Base-by-base conservation (phyloP, 2,329 filamentous ascomycete species). In the Trichoderma brevicompactum region DNA sequence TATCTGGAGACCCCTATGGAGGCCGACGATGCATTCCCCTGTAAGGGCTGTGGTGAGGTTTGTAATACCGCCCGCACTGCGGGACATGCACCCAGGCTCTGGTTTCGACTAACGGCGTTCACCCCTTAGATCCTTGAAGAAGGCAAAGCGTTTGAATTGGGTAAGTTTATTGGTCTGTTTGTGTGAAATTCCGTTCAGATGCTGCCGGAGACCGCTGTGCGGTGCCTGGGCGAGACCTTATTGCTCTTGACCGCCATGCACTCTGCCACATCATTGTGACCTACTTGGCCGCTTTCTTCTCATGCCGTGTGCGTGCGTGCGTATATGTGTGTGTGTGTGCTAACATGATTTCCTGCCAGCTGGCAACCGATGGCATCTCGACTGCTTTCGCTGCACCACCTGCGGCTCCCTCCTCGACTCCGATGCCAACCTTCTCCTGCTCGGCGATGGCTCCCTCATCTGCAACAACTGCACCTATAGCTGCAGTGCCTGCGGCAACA, bases 401-500 rank as follows among this genome's bases (percentile, higher is more conserved):
- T 99, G 94, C 83, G 88, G 89, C 74, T 97, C 94, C 67, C 88
- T 97, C 65, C 92, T 99, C 80, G 95, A 99, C 81, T 98, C 95
- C 68, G 94, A 99, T 76, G 95, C 95, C 72, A 98, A 98, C 79
- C 89, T 99, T 56, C 89, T 99, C 59, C 90, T 99, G 32, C 91
- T 99, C 69, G 95, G 95, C 76, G 95, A 99, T 80, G 95, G 95
- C 70, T 98, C 94, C 17, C 87, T 99, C 70, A 98, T 99, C 72
- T 99, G 95, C 85, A 98, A 97, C 82, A 97, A 97, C 79, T 99
- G 95, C 82, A 98, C 95, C 62, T 99, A 99, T 79, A 97, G 94
- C 83, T 99, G 95, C 83, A 97, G 89, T 78, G 94, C 94, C 62
- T 99, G 95, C 79, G 89, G 89, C 66, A 94, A 96, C 82, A 99